A percentile compares a stretch with the other conserved stretches of the same genome.
Evolutionary conservation across 129 eudicot genomes (phyloP).

Genomic region (Kitagawia praeruptora): DNA sequence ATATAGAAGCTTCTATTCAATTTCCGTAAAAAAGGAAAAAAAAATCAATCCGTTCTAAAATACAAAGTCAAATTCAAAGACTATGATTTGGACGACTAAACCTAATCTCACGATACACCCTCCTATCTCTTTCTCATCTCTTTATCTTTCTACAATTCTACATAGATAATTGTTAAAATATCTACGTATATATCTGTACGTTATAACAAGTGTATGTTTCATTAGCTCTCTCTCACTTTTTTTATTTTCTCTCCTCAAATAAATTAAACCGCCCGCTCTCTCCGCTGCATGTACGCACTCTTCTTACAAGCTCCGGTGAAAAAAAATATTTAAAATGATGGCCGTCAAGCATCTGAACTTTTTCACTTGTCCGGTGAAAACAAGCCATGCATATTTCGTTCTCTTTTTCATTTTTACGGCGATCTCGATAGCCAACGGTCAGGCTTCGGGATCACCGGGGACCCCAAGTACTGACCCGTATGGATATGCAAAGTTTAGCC

Average conservation of each 20-base stretch:
- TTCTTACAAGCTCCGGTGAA: not conserved
- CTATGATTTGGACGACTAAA: not conserved
- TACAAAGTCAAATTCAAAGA: not conserved
- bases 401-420: not conserved
- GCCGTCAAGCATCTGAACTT: not conserved
- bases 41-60: not conserved
- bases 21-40: not conserved
- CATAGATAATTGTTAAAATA: not conserved
- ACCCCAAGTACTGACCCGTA: not conserved
- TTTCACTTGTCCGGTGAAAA: not conserved
- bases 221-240: not conserved
- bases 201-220: not conserved
- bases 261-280: not conserved
- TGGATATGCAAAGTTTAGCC: conserved; percentile 20
- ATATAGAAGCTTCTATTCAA: not conserved
- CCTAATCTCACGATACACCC: not conserved
- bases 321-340: not conserved
- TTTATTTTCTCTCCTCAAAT: not conserved
- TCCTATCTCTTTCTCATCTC: not conserved
- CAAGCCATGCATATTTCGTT: not conserved
- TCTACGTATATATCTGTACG: not conserved
- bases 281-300: not conserved
- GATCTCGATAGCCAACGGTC: not conserved
- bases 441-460: not conserved
- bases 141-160: not conserved